Evolutionary conservation across 2,329 filamentous ascomycete genomes (phyloP), one percentile per base, ranked within the genome.

Genomic region (Elsinoe necatrix): DNA sequence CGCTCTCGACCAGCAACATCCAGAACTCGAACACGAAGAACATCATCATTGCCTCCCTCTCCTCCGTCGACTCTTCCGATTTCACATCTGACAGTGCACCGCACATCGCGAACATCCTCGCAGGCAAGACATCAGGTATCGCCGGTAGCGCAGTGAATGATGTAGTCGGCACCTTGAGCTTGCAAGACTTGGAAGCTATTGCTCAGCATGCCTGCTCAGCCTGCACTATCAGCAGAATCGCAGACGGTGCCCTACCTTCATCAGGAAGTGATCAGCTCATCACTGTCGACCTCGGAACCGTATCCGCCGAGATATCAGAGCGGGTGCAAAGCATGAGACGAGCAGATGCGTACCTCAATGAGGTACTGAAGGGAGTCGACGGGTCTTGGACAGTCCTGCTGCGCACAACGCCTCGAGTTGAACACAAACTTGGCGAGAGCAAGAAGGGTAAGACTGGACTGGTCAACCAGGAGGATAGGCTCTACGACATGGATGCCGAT

Each of bases 401-500:
- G 9, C 41, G 41, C 20, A 45, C 41, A 14, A 45, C 41, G 41
- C 41, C 16, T 69, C 70, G 95, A 95, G 72, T 37, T 74, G 95
- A 57, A 9, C 41, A 14, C 12, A n/a, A 27, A 18, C 2, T 14
- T 8, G 14, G 27, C 2, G 45, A 41, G 27, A 7, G 4, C 45
- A 16, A 39, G 50, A 25, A 31, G 47, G 37, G 45, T 1, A 37
- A 42, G 42, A 29, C 11, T 18, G 16, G 20, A 11, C 11, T 54
- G 16, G 35, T 41, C 16, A 37, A 51, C 39, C 37, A 42, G 23
- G 25, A 55, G 18, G 37, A n/a, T 12, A 34, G 35, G n/a, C 66
- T 76, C 12, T 93, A 95, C 69, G 80, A 88, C 62, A 77, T 80
- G 70, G 76, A 82, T 27, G 23, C 41, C 5, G 34, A 37, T 51